phyloP scores from a whole-genome alignment of 176 grass and related monocot species.

The Calamus simplicifolius region DNA sequence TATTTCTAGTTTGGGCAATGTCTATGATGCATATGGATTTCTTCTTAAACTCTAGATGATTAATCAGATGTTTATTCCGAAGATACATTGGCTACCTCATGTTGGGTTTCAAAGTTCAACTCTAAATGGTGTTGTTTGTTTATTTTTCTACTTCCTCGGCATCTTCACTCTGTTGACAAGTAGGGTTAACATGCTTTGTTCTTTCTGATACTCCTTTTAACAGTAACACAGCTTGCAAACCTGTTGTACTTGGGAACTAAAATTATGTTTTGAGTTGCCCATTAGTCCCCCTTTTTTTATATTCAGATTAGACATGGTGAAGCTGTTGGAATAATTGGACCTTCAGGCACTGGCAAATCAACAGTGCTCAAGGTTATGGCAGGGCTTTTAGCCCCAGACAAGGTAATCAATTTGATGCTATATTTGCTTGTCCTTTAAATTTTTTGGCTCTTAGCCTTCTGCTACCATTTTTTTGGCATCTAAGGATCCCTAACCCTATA shows the following conservation, averaged over 20 bases:
- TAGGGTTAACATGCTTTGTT: not conserved
- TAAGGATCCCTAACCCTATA: too few species aligned
- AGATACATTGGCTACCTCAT: too few species aligned
- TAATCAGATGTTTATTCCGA: too few species aligned
- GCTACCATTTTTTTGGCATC: too few species aligned
- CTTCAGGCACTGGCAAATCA: constrained; percentile 91
- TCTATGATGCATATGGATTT: too few species aligned
- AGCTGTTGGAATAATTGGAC: constrained; percentile 97
- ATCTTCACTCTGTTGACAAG: constrained; percentile 4
- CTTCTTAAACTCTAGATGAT: too few species aligned
- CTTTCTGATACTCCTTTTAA: too few species aligned
- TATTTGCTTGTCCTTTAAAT: constrained; percentile 3
- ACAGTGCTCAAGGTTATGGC: constrained; percentile 97
- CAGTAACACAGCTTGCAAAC: too few species aligned
- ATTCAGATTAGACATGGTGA: constrained; percentile 86
- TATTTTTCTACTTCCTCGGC: not conserved
- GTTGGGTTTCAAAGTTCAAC: too few species aligned
- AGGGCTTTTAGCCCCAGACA: constrained; percentile 75
- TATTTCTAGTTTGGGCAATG: too few species aligned
- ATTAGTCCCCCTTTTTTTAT: constrained; percentile 4
- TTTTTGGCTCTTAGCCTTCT: too few species aligned
- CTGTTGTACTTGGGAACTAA: too few species aligned
- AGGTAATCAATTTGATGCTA: constrained; percentile 30
- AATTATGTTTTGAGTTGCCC: not conserved
- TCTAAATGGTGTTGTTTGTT: not conserved